Conservation (phyloP, 768 basidiomycete species). For the Lenzites betulinus region DNA sequence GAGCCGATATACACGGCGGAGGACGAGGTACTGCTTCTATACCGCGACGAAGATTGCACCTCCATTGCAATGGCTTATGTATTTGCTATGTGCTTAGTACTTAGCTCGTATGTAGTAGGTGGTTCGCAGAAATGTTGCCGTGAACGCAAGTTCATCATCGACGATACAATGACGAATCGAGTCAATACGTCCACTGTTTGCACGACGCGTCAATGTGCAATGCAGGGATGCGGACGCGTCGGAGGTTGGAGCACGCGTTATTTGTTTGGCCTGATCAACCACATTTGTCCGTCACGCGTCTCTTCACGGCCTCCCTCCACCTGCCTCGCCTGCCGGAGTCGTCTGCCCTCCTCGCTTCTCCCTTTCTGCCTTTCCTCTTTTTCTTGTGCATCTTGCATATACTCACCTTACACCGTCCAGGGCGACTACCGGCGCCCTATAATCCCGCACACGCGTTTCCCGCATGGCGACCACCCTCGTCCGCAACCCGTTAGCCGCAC, state of each 20-base stretch:
- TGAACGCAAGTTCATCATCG: too few relatives aligned
- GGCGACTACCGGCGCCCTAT: slow-evolving; percentile 8
- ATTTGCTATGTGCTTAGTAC: too few relatives aligned
- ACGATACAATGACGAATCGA: too few relatives aligned
- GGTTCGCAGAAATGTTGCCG: too few relatives aligned
- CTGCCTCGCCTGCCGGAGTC: slow-evolving; percentile 1
- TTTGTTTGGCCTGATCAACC: slow-evolving; percentile 24
- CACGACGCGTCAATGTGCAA: too few relatives aligned
- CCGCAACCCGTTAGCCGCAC: slow-evolving; percentile 51
- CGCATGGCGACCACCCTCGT: slow-evolving; percentile 32
- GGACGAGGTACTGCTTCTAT: too few relatives aligned
- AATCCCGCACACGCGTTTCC: slow-evolving; percentile 4
- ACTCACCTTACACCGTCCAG: slow-evolving; percentile 2
- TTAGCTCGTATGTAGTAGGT: too few relatives aligned
- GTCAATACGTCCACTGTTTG: too few relatives aligned
- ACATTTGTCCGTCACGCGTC: slow-evolving; percentile 21
- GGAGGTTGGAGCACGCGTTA: slow-evolving; percentile 17
- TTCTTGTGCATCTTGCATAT: slow-evolving; percentile 24
- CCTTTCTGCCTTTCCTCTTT: neutral
- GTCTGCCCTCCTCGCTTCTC: slow-evolving; percentile 2
- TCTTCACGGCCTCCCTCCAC: slow-evolving; percentile 9
- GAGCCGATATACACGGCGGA: too few relatives aligned
- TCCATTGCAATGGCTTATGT: too few relatives aligned
- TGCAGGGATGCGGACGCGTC: neutral
- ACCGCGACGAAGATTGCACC: too few relatives aligned